Conservation (phyloP, 2,329 filamentous ascomycete species). For the Talaromyces sp. region DNA sequence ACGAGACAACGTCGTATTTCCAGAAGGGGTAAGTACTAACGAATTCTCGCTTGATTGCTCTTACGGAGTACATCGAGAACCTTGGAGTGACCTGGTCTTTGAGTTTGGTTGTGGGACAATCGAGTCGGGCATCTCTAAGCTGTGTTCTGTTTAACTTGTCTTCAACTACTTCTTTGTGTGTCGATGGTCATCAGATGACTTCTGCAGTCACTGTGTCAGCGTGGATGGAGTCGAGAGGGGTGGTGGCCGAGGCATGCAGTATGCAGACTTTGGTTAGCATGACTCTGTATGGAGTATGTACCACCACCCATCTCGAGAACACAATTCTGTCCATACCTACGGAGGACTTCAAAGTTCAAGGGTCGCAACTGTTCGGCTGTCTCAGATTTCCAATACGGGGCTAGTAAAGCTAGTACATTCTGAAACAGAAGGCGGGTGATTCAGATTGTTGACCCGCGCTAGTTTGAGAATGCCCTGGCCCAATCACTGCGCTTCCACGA, state of each 20-base stretch:
- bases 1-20: background rate
- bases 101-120: background rate
- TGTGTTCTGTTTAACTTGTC: background rate
- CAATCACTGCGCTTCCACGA: background rate
- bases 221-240: background rate
- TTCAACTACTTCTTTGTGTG: no score
- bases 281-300: background rate
- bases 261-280: background rate
- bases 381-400: background rate
- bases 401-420: constrained; percentile 16
- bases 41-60: background rate
- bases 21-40: background rate
- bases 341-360: no score
- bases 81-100: background rate
- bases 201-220: background rate
- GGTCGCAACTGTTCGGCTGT: background rate
- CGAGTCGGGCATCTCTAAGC: background rate
- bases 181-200: background rate
- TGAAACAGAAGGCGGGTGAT: constrained; percentile 20
- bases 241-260: background rate
- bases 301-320: background rate
- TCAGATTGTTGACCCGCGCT: constrained; percentile 19
- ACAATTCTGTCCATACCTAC: no score
- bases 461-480: constrained; percentile 15
- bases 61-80: background rate